Evolutionary conservation across 176 grass and related monocot genomes (phyloP).

Genomic region (Poa pratensis): DNA sequence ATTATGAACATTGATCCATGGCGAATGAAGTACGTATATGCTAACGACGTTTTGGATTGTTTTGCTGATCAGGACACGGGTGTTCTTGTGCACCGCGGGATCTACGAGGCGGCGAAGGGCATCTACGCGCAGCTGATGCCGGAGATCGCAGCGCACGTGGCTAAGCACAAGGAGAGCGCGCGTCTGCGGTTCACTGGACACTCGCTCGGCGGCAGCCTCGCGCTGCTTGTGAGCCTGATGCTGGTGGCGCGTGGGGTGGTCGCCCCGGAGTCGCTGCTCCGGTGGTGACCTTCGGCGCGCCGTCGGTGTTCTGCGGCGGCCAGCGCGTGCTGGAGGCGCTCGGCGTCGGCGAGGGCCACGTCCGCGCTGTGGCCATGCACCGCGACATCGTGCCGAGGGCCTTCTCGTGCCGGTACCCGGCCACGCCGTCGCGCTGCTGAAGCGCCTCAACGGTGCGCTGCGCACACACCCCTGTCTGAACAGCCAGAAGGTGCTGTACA

Average conservation of each 20-base stretch:
- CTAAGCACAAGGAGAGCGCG: slow-evolving; percentile 5
- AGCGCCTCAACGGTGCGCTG: slow-evolving; percentile 79
- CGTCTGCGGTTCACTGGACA: slow-evolving; percentile 88
- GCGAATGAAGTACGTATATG: not conserved
- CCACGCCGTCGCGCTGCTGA: slow-evolving; percentile 74
- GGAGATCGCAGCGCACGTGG: slow-evolving; percentile 62
- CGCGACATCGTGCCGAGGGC: slow-evolving; percentile 96
- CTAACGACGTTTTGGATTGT: not conserved
- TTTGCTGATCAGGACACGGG: slow-evolving; percentile 51
- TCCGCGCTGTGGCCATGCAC: slow-evolving; percentile 84
- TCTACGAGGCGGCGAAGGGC: slow-evolving; percentile 97
- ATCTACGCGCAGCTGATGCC: slow-evolving; percentile 90
- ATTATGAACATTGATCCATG: not conserved
- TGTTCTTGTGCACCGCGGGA: slow-evolving; percentile 89
- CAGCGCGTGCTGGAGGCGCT: slow-evolving; percentile 64
- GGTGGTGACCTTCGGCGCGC: slow-evolving; percentile 83
- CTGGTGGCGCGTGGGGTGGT: slow-evolving; percentile 70
- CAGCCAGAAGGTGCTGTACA: slow-evolving; percentile 75
- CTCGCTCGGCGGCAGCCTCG: slow-evolving; percentile 95
- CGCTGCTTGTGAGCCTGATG: slow-evolving; percentile 84
- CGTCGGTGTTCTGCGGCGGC: slow-evolving; percentile 92
- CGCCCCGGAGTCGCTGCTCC: slow-evolving; percentile 54
- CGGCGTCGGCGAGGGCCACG: slow-evolving; percentile 71
- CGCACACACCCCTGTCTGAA: slow-evolving; percentile 86
- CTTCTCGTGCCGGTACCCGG: slow-evolving; percentile 89